Evolutionary conservation across 768 basidiomycete species (phyloP).

Genomic region (Russula foetens): DNA sequence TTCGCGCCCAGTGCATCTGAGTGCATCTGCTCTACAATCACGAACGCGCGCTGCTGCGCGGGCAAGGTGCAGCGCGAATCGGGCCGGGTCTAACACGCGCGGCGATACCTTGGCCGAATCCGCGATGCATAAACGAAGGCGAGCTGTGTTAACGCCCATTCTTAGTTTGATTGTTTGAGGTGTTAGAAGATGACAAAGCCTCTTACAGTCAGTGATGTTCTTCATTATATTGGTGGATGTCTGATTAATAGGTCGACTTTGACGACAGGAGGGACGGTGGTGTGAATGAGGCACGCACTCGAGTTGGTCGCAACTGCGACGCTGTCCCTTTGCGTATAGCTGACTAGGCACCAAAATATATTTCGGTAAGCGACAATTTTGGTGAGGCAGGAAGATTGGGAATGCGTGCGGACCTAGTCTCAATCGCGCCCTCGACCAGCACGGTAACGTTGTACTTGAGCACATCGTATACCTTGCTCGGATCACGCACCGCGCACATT

Average conservation of each 20-base stretch:
- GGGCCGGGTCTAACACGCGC: constrained; percentile 73
- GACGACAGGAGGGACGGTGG: too few relatives aligned
- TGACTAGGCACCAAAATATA: too few relatives aligned
- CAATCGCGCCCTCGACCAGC: constrained; percentile 78
- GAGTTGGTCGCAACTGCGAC: constrained; percentile 90
- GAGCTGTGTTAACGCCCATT: too few relatives aligned
- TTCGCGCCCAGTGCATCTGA: constrained; percentile 81
- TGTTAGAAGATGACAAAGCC: neutral
- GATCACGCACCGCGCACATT: constrained; percentile 67
- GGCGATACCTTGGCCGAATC: constrained; percentile 87
- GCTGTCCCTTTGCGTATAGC: constrained; percentile 80
- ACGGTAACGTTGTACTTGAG: constrained; percentile 81
- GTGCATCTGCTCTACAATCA: constrained; percentile 73
- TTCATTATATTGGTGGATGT: constrained; percentile 25
- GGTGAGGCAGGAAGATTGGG: too few relatives aligned
- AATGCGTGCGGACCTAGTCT: constrained; percentile 50
- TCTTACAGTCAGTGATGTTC: constrained; percentile 32
- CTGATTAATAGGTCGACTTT: neutral
- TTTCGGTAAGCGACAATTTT: too few relatives aligned
- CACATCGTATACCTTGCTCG: constrained; percentile 52
- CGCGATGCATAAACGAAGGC: constrained; percentile 23
- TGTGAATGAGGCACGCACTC: constrained; percentile 26
- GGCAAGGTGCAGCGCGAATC: constrained; percentile 85
- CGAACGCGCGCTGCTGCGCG: constrained; percentile 68
- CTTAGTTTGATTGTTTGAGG: neutral